Base-by-base conservation (phyloP, 176 grass and related monocot genomes). In the Eleusine coracana region DNA sequence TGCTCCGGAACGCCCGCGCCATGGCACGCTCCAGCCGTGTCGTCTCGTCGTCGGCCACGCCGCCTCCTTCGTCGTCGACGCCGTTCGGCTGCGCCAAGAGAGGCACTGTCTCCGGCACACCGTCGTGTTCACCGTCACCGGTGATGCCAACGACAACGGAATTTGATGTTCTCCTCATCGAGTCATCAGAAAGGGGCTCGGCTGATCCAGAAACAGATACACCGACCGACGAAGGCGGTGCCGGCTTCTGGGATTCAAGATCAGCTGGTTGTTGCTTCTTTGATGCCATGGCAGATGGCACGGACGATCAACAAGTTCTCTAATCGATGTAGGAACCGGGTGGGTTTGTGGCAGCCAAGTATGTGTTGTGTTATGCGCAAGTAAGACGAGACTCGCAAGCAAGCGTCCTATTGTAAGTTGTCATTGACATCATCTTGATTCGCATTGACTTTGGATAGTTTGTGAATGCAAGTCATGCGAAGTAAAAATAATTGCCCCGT, bases 1-100 rank as follows among this genome's bases (percentile, higher is more conserved):
- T 76, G 79, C 72, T 82, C 71, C 34, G 21, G 79, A 87, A 82
- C 23, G 79, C 61, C 79, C 61, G 63, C 39, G 79, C 68, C 20
- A 87, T 77, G 63, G 86, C 42, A 29, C 27, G 71, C 54, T 82
- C 72, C 21, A 82, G 62, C 39, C 39, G 39, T 1, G 72, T 82
- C 65, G 60, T 63, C 29, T 70, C 27, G 44, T 81, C 61, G 8
- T 67, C 7, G 56, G 8, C 38, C 5, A n/a, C 56, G 54, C 13
- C 15, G 25, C 44, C 70, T 20, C 6, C 52, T 14, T 73, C 38
- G 11, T 41, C n/a, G n/a, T 28, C 40, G 15, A 5, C 59, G 25
- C 44, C 42, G 28, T 48, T 28, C 44, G 7, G 17, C 28, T 1
- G 5, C 5, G 20, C 7, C 16, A 79, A 27, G 42, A 79, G 61